Conservation (phyloP, 1,139 yeast genomes). For the Candida tropicalis region DNA sequence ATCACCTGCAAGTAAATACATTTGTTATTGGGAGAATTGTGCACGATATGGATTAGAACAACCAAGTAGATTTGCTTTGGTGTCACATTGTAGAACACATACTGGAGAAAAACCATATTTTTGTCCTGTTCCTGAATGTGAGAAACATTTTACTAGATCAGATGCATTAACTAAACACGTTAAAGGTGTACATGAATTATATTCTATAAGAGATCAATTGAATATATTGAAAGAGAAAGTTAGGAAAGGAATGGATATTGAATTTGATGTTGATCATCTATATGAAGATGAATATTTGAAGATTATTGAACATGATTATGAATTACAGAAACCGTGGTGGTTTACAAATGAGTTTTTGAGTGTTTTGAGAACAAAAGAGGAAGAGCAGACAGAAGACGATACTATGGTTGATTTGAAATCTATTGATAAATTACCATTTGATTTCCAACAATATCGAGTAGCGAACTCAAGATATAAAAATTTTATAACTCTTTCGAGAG, state of each 20-base stretch:
- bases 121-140: conserved; percentile 74
- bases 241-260: conserved; percentile 20
- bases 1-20: conserved; percentile 38
- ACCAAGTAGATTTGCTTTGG: conserved; percentile 60
- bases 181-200: conserved; percentile 60
- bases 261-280: conserved; percentile 19
- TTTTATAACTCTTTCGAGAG: conserved; percentile 17
- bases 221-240: conserved; percentile 28
- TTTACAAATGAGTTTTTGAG: conserved; percentile 33
- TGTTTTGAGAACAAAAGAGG: conserved; percentile 20
- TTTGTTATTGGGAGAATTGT: conserved; percentile 69
- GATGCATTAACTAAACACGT: conserved; percentile 69
- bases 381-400: conserved; percentile 12
- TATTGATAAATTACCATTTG: conserved; percentile 33
- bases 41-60: conserved; percentile 55
- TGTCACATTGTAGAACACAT: conserved; percentile 66
- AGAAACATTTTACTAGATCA: conserved; percentile 56
- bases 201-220: conserved; percentile 39
- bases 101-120: conserved; percentile 69
- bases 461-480: conserved; percentile 36
- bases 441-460: conserved; percentile 36
- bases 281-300: conserved; percentile 32
- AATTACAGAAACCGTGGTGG: conserved; percentile 49
- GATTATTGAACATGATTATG: conserved; percentile 37
- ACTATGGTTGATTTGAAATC: conserved; percentile 13